Base-by-base conservation (phyloP, 345 rosid species). In the Rhizophora apiculata region DNA sequence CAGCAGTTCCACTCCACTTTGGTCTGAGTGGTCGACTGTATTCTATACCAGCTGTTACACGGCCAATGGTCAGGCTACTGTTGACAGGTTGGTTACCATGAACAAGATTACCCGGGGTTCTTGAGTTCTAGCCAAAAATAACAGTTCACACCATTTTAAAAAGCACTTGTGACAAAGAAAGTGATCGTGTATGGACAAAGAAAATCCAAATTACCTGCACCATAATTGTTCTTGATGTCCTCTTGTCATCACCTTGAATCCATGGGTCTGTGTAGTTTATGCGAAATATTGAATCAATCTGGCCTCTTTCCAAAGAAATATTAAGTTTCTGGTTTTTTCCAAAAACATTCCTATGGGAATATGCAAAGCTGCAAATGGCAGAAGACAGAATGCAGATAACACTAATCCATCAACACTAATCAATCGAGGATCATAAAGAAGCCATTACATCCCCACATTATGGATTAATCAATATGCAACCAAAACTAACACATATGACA, bases 221-320 rank as follows among this genome's bases (percentile, higher is more conserved):
- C 92, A 83, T 88, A 74, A 89, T 86, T 54, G 97, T 87, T 74
- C 96, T 87, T 62, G 97, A 90, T 67, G 96, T 92, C 73, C 89
- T 84, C 74, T 92, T 95, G 81, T 95, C 97, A 67, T 92, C 96
- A 60, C 97, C 97, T 83, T 89, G 90, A 81, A 95, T 95, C 99
- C 99, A 95, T 48, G 99, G 99, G 80, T 92, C 99, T 20, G 92
- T 92, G 83, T 92, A 95, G 79, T 95, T 95, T 72, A 88, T 62
- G 34, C 96, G 92, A 73, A 88, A 92, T 78, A 92, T 87, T 8
- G 99, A 95, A 79, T 95, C 97, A 75, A 90, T 85, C 80, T 95
- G 99, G 72, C 96, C 96, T 77, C 93, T 86, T 83, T 92, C 97
- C 62, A 88, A 77, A 58, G 99, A 92, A 64, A 92, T 82, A 68